Conservation (phyloP, 805 yeast species). For the Ogataea corticis region DNA sequence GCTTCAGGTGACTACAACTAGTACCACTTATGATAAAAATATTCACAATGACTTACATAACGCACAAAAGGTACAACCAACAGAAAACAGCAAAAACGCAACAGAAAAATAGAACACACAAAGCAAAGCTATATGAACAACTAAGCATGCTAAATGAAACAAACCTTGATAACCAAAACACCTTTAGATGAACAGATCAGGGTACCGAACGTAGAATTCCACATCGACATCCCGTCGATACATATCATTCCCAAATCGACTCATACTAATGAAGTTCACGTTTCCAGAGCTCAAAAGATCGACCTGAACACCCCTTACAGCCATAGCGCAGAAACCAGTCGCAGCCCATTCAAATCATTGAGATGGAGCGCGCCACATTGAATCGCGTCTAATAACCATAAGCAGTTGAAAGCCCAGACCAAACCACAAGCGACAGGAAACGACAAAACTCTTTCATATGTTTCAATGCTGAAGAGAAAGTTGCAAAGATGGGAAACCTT, state of each 20-base stretch:
- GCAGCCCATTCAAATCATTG: constrained; percentile 16
- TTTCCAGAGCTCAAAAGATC: not conserved
- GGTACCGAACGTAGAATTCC: not conserved
- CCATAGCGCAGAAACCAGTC: constrained; percentile 30
- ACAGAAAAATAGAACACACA: constrained; percentile 1
- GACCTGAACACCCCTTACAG: not conserved
- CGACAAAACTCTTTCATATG: no score
- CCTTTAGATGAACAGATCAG: not conserved
- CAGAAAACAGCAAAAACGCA: constrained; percentile 3
- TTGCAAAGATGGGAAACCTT: no score
- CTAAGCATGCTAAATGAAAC: constrained; percentile 7
- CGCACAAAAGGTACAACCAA: constrained; percentile 6
- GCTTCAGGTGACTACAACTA: no score
- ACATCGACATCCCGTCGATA: not conserved
- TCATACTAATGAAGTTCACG: not conserved
- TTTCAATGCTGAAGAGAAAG: no score
- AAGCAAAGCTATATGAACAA: constrained; percentile 7
- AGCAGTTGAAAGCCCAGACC: not conserved
- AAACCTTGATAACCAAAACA: constrained; percentile 4
- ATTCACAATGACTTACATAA: constrained; percentile 3
- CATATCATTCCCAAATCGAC: not conserved
- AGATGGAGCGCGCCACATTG: constrained; percentile 31
- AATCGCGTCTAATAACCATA: constrained; percentile 26
- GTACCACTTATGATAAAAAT: not conserved
- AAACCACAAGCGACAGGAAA: no score